phyloP scores from a whole-genome alignment of 2,329 filamentous ascomycete genomes.

The Colletotrichum sp. region DNA sequence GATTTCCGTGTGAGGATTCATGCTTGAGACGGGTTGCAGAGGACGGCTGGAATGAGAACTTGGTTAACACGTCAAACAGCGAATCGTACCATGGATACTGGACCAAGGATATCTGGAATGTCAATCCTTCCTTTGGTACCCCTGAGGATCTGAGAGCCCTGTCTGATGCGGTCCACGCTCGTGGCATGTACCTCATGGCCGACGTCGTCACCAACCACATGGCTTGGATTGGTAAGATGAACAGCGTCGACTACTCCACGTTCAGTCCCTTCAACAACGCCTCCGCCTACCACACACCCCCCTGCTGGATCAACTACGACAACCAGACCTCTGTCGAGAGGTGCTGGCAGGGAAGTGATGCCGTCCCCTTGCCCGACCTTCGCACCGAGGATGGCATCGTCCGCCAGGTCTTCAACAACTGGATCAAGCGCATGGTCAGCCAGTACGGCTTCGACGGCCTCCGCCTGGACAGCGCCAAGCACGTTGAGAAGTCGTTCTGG shows the following conservation, averaged over 20 bases:
- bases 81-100: conserved; percentile 62
- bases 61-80: conserved; percentile 23
- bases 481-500: conserved; percentile 66
- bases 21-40: background rate
- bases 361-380: conserved; percentile 66
- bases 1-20: background rate
- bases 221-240: conserved; percentile 43
- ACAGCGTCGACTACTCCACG: conserved; percentile 45
- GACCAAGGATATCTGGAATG: conserved; percentile 51
- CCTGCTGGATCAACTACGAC: conserved; percentile 62
- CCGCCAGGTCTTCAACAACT: conserved; percentile 56
- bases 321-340: conserved; percentile 51
- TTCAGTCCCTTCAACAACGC: conserved; percentile 53
- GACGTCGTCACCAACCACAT: conserved; percentile 67
- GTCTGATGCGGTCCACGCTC: conserved; percentile 56
- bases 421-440: conserved; percentile 62
- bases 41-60: background rate
- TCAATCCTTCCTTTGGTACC: conserved; percentile 66
- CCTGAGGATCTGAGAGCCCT: conserved; percentile 63
- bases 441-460: conserved; percentile 68
- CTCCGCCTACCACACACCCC: conserved; percentile 62
- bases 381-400: conserved; percentile 58
- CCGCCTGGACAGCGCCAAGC: conserved; percentile 67
- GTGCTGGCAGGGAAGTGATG: conserved; percentile 54
- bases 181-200: conserved; percentile 64